Conservation (phyloP, 345 rosid genomes). For the Lepidium africanum region DNA sequence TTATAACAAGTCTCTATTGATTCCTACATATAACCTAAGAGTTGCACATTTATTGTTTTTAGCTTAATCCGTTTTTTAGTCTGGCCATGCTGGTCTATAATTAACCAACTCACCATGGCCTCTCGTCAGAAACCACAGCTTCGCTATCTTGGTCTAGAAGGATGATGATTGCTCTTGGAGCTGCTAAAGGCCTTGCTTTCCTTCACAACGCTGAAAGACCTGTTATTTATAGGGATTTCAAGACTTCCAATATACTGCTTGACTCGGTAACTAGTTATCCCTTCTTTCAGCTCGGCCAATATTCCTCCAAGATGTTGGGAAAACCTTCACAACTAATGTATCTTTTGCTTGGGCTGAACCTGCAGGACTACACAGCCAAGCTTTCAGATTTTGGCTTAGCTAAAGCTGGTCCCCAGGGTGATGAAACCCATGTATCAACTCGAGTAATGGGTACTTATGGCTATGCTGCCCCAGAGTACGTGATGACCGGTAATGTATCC, state of each 20-base stretch:
- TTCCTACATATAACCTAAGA: not conserved
- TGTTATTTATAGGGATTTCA: slow-evolving; percentile 90
- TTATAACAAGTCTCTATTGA: not conserved
- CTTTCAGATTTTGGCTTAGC: slow-evolving; percentile 98
- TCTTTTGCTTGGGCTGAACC: slow-evolving; percentile 14
- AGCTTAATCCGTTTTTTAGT: not conserved
- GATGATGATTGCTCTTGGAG: slow-evolving; percentile 98
- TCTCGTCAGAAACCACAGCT: slow-evolving; percentile 65
- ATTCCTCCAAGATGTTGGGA: not conserved
- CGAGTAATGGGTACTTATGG: slow-evolving; percentile 98
- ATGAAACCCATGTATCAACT: slow-evolving; percentile 93
- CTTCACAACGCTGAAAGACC: slow-evolving; percentile 97
- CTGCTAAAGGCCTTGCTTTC: slow-evolving; percentile 96
- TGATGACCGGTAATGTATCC: slow-evolving; percentile 69
- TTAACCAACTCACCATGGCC: not conserved
- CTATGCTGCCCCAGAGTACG: slow-evolving; percentile 96
- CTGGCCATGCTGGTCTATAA: not conserved
- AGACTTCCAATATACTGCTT: slow-evolving; percentile 88
- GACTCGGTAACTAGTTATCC: slow-evolving; percentile 59
- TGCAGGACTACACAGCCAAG: slow-evolving; percentile 90
- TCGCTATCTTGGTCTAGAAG: slow-evolving; percentile 79
- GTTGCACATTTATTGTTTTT: not conserved
- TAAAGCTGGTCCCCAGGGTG: slow-evolving; percentile 98
- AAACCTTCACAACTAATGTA: not conserved
- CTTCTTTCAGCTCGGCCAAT: not conserved